Base-by-base conservation (phyloP, 164 flowering plant species). In the Warburgia ugandensis region DNA sequence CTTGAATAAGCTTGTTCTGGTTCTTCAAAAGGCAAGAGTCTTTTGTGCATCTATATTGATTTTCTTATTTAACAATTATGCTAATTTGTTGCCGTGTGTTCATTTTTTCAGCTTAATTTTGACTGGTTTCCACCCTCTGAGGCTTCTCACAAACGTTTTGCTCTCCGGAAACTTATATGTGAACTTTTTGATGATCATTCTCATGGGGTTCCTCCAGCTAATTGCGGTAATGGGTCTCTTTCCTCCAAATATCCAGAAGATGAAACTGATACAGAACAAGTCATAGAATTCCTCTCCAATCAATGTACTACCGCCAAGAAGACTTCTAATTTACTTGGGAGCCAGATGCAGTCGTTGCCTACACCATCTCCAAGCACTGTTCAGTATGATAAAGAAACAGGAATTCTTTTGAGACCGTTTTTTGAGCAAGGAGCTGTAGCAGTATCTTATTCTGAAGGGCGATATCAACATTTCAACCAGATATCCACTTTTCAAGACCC, bases 121-220 rank as follows among this genome's bases (percentile, higher is more conserved):
- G 68, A 80, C 56, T 91, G 98, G 98, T 91, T 91, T 76, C 77
- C 66, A 14, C 86, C 98, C 53, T 68, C 67, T 17, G 96, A 91
- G 64, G 86, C 81, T 39, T 91, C 84, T 31, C 75, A 77, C 17
- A 91, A 91, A 76, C 92, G 98, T 22, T 52, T 74, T 35, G 40
- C 48, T 33, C 81, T 91, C 37, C 71, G 71, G 72, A 77, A 68
- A 55, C 61, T 87, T 58, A 83, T 87, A 16, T 70, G 58, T 68
- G 78, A 75, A 26, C 73, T 86, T 32, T 68, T 77, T 38, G 67
- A 70, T 50, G 47, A 63, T 26, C 61, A 60, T 43, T 48, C 72
- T 48, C 59, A 7, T 29, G 74, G 61, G 57, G 56, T 22, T 22
- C 54, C 69, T 56, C 46, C 77, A 12, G 26, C 64, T 40, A 68